phyloP scores from a whole-genome alignment of 179 eudicot genomes.

The Heliamphora pulchella region DNA sequence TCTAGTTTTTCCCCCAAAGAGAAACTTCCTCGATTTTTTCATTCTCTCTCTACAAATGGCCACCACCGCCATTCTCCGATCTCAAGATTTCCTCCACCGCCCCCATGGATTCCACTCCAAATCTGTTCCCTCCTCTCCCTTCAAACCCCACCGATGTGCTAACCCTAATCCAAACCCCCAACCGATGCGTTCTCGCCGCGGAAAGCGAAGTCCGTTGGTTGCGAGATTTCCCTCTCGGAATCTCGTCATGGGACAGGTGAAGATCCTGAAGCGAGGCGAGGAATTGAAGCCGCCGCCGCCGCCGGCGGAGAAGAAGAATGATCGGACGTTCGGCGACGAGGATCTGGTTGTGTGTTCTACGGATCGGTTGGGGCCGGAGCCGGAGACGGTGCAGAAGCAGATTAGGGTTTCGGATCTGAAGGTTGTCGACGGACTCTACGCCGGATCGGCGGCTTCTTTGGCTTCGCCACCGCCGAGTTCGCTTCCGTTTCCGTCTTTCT shows the following conservation, averaged over 20 bases:
- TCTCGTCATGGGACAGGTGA: conserved; percentile 46
- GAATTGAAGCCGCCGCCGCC: conserved; percentile 21
- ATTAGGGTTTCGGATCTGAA: conserved; percentile 38
- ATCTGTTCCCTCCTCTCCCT: not conserved
- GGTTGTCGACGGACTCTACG: conserved; percentile 15
- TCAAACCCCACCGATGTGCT: not conserved
- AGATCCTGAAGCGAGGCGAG: conserved; percentile 64
- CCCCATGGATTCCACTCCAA: conserved; percentile 10
- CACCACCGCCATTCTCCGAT: conserved; percentile 24
- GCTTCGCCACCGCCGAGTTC: conserved; percentile 34
- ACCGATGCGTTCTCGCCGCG: conserved; percentile 23
- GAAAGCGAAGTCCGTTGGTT: conserved; percentile 28
- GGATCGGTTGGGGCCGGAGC: conserved; percentile 50
- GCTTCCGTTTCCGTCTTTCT: conserved; percentile 31
- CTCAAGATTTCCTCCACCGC: conserved; percentile 24
- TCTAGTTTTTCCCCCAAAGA: too few relatives aligned
- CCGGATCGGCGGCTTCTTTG: conserved; percentile 17
- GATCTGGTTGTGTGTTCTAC: conserved; percentile 32
- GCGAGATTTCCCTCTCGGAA: conserved; percentile 15
- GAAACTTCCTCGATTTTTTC: not conserved
- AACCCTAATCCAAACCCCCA: conserved; percentile 24
- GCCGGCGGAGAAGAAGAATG: conserved; percentile 10
- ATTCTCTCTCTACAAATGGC: conserved; percentile 15
- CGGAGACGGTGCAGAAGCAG: conserved; percentile 33
- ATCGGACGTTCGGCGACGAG: not conserved